Base-by-base conservation (phyloP, 257 asterid genomes). In the Orobanche coerulescens region DNA sequence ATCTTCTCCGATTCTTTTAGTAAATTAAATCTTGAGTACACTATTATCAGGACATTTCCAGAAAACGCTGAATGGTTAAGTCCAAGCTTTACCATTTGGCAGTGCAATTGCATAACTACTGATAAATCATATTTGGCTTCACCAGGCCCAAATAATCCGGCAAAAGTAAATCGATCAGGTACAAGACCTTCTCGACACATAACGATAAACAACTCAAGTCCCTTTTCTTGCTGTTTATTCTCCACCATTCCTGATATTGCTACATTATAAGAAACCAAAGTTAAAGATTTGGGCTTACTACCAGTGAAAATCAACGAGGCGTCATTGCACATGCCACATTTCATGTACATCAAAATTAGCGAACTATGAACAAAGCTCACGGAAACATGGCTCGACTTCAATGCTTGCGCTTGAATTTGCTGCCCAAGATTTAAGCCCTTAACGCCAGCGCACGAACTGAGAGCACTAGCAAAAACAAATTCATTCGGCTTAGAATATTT, bases 151-250 rank as follows among this genome's bases (percentile, higher is more conserved):
- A 88, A 53, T 44, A 88, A 46, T 37, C 90, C 96, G 13, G 80
- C 83, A 66, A 79, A 85, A 44, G 93, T 83, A 72, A 88, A 85
- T 44, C 82, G 67, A 71, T 88, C 96, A 1, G 96, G 94, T 65
- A 81, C 55, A 42, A 83, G 53, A 50, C 88, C 90, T 6, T 48
- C 71, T 34, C 15, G 64, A 61, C 75, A 62, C 81, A 85, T 75
- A 61, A 52, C 33, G 71, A 30, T 79, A 46, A 78, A 85, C 66
- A 88, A 19, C 59, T 81, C 82, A 75, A 83, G 55, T 48, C 86
- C 96, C 65, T 61, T 75, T 11, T 64, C 83, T 14, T 31, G 64
- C 55, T 73, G 74, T 66, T 66, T 74, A 64, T 77, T 81, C 46
- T 82, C 87, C 56, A 88, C 79, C 72, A 83, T 71, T 61, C 95